Conservation (phyloP, 768 basidiomycete genomes). For the Phaeolepiota aurea region DNA sequence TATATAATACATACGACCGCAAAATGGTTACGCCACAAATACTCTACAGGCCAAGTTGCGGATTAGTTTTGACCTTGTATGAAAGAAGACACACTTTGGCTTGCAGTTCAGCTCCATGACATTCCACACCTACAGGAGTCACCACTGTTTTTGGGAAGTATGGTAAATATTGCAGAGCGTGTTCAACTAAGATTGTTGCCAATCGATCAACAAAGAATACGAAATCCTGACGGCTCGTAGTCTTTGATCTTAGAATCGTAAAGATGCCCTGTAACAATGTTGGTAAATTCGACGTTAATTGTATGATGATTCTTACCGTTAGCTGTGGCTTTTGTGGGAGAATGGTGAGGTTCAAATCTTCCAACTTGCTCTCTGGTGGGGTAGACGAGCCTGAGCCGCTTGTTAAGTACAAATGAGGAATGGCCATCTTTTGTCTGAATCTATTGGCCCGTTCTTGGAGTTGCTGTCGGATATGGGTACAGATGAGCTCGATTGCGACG, state of each 20-base stretch:
- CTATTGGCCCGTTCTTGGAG: constrained; percentile 69
- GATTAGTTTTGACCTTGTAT: not conserved
- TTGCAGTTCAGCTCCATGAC: constrained; percentile 54
- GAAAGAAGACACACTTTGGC: constrained; percentile 35
- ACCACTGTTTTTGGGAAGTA: constrained; percentile 49
- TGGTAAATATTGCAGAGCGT: constrained; percentile 78
- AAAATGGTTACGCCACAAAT: constrained; percentile 87
- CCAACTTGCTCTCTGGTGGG: constrained; percentile 23
- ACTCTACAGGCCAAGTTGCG: constrained; percentile 27
- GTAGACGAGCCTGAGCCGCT: constrained; percentile 26
- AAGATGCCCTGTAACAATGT: constrained; percentile 63
- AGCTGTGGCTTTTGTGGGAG: constrained; percentile 78
- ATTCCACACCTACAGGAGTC: constrained; percentile 57
- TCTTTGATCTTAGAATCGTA: constrained; percentile 72
- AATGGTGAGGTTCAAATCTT: constrained; percentile 50
- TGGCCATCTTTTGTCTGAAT: constrained; percentile 70
- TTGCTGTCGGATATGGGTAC: constrained; percentile 81
- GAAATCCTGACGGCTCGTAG: constrained; percentile 76
- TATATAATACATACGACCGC: constrained; percentile 55
- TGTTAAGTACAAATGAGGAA: constrained; percentile 30
- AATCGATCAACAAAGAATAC: constrained; percentile 89
- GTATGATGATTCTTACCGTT: constrained; percentile 43
- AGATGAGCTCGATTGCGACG: constrained; percentile 89
- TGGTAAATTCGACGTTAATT: not conserved
- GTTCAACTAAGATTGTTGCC: constrained; percentile 77